phyloP scores from a whole-genome alignment of 1,139 yeast species.

The Pichia sp. region DNA sequence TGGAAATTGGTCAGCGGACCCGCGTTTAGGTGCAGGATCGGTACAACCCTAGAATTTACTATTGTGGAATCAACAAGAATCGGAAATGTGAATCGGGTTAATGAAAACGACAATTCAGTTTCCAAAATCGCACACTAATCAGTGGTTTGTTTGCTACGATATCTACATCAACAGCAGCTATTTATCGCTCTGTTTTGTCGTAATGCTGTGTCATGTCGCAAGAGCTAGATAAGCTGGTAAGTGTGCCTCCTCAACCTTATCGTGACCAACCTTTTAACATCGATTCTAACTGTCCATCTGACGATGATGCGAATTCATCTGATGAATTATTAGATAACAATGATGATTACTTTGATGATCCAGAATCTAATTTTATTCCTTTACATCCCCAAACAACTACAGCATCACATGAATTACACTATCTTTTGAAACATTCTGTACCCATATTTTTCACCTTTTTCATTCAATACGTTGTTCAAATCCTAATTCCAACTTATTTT shows the following conservation, averaged over 20 bases:
- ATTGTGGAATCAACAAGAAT: too few species aligned
- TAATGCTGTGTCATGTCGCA: not conserved
- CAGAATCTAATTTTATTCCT: not conserved
- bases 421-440: slow-evolving; percentile 26
- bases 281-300: not conserved
- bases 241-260: not conserved
- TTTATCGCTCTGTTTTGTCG: too few species aligned
- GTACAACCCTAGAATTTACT: too few species aligned
- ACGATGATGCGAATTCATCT: not conserved
- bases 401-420: slow-evolving; percentile 17
- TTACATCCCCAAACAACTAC: slow-evolving; percentile 15
- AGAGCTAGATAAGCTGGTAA: not conserved
- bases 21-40: too few species aligned
- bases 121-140: too few species aligned
- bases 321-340: not conserved
- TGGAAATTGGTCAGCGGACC: too few species aligned
- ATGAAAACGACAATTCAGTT: too few species aligned
- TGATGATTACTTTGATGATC: not conserved
- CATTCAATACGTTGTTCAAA: slow-evolving; percentile 32
- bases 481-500: slow-evolving; percentile 34
- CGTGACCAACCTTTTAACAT: not conserved
- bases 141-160: too few species aligned
- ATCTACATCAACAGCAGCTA: too few species aligned
- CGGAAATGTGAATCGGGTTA: too few species aligned
- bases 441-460: slow-evolving; percentile 36